phyloP scores from a whole-genome alignment of 768 basidiomycete species.

The Trametopsis cervina region DNA sequence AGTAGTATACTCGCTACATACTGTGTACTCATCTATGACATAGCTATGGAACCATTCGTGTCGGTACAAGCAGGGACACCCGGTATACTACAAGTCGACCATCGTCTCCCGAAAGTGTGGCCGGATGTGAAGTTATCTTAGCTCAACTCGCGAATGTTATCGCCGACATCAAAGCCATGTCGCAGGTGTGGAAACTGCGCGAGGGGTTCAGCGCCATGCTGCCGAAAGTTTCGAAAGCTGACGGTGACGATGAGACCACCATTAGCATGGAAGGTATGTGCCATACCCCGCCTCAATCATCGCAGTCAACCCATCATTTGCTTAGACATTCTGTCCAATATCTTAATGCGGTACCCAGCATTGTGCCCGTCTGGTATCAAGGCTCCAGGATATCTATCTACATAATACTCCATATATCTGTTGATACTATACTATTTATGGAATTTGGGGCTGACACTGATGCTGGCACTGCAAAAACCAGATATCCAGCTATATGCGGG shows the following conservation, averaged over 20 bases:
- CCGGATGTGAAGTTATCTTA: conserved; percentile 57
- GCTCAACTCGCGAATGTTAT: conserved; percentile 59
- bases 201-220: conserved; percentile 60
- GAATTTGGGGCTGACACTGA: no score
- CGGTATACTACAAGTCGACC: conserved; percentile 36
- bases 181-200: conserved; percentile 41
- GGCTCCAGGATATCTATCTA: no score
- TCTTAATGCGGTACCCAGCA: no score
- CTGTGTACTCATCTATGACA: neutral
- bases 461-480: no score
- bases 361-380: no score
- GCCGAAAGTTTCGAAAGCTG: conserved; percentile 33
- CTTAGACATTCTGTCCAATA: conserved; percentile 44
- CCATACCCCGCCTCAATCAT: neutral
- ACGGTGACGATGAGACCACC: conserved; percentile 27
- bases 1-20: neutral
- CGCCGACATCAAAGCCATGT: conserved; percentile 56
- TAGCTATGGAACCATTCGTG: conserved; percentile 35
- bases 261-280: conserved; percentile 35
- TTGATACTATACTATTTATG: no score
- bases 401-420: no score
- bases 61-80: conserved; percentile 59
- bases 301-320: neutral
- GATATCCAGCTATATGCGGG: no score
- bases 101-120: conserved; percentile 45